Percentiles rank a stretch among this genome's conserved stretches.
Evolutionary conservation across 2,329 filamentous ascomycete species (phyloP).

Genomic region (Fusarium mundagurra): DNA sequence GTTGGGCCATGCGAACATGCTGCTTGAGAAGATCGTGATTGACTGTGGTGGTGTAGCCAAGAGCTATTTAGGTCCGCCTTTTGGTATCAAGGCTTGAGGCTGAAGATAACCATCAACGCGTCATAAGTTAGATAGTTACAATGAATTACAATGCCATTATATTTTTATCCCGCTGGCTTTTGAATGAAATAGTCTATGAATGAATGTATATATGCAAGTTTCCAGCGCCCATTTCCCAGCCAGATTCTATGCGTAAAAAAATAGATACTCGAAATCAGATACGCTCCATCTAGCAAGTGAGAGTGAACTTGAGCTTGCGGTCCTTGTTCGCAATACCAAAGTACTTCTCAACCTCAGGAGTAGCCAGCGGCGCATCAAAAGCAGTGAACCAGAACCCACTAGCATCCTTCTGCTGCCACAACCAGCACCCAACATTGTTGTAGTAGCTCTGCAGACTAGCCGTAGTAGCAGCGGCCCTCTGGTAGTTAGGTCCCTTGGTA

Average conservation of each 20-base stretch:
- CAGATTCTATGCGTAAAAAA: neutral
- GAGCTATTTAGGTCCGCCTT: slow-evolving; percentile 31
- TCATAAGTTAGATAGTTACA: accelerated
- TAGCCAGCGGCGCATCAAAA: slow-evolving; percentile 28
- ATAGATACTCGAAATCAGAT: neutral
- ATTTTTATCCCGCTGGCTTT: neutral
- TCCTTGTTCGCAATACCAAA: slow-evolving; percentile 36
- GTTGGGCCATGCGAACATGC: slow-evolving; percentile 20
- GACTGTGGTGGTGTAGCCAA: slow-evolving; percentile 10
- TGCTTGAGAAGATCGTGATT: slow-evolving; percentile 36
- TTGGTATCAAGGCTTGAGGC: neutral
- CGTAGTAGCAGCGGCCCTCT: slow-evolving; percentile 27
- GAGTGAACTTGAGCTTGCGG: slow-evolving; percentile 39
- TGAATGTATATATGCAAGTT: neutral
- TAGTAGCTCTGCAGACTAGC: slow-evolving; percentile 33
- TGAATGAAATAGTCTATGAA: neutral
- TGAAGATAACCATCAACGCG: accelerated
- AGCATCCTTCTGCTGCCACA: slow-evolving; percentile 28
- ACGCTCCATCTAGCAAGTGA: slow-evolving; percentile 25
- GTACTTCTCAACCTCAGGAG: slow-evolving; percentile 38
- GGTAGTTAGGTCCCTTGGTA: slow-evolving; percentile 30
- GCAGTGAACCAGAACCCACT: slow-evolving; percentile 42
- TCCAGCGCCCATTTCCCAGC: neutral
- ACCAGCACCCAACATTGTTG: slow-evolving; percentile 35
- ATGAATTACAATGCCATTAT: neutral